phyloP scores from a whole-genome alignment of 164 flowering plant genomes.

The Magnolia officinalis region DNA sequence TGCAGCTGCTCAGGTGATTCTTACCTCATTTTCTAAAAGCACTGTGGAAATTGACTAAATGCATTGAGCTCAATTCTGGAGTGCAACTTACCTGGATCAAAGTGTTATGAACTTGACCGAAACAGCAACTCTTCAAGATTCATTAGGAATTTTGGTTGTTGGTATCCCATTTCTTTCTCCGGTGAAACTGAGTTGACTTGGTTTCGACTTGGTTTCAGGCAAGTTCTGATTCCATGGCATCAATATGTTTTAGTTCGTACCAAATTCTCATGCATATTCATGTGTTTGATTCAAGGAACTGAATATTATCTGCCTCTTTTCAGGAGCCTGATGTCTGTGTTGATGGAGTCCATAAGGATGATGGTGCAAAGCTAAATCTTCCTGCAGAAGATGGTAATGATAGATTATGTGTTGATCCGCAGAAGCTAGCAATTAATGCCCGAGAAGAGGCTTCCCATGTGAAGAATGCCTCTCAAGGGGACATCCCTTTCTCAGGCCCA shows the following conservation, averaged over 20 bases:
- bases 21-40: neutral
- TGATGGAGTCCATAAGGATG: slow-evolving; percentile 15
- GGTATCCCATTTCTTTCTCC: neutral
- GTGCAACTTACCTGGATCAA: no score
- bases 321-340: slow-evolving; percentile 31
- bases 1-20: slow-evolving; percentile 33
- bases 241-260: neutral
- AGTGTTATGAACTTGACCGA: no score
- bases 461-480: slow-evolving; percentile 81
- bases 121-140: neutral
- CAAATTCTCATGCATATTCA: neutral
- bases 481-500: slow-evolving; percentile 81
- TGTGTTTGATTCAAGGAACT: neutral
- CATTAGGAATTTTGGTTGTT: neutral
- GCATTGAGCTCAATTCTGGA: no score
- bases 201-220: neutral
- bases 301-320: slow-evolving; percentile 5
- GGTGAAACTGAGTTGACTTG: neutral
- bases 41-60: neutral
- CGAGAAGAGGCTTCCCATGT: slow-evolving; percentile 49
- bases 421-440: slow-evolving; percentile 25
- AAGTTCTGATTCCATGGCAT: neutral
- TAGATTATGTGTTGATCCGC: slow-evolving; percentile 11
- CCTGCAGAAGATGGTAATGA: slow-evolving; percentile 21
- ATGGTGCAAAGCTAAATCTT: slow-evolving; percentile 10